A percentile compares a stretch with the other conserved stretches of the same genome.
Evolutionary conservation across 2,329 filamentous ascomycete species (phyloP).

Genomic region (Sclerotinia minor): DNA sequence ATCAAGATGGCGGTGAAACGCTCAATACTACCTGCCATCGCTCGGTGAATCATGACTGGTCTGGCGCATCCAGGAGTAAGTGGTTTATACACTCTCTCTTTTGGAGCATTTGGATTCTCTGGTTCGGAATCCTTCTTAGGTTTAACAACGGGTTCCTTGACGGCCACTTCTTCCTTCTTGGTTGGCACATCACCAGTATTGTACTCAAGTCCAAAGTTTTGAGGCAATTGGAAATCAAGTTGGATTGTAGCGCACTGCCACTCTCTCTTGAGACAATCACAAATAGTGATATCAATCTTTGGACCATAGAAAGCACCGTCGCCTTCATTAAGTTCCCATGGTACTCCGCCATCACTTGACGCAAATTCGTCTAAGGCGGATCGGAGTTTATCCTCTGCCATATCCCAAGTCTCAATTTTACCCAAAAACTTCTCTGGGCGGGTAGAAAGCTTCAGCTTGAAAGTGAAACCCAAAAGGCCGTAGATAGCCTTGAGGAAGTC

Average conservation of each 20-base stretch:
- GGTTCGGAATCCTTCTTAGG: slow-evolving; percentile 46
- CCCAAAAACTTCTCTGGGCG: slow-evolving; percentile 86
- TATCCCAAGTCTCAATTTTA: slow-evolving; percentile 82
- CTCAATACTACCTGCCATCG: slow-evolving; percentile 72
- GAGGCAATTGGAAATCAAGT: slow-evolving; percentile 82
- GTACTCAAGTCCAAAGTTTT: slow-evolving; percentile 86
- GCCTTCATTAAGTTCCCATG: slow-evolving; percentile 90
- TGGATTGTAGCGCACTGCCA: slow-evolving; percentile 94
- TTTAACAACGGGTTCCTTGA: slow-evolving; percentile 43
- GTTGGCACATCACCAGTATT: slow-evolving; percentile 67
- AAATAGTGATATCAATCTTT: slow-evolving; percentile 96
- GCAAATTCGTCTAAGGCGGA: slow-evolving; percentile 78
- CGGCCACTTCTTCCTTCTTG: slow-evolving; percentile 43
- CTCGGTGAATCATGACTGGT: slow-evolving; percentile 85
- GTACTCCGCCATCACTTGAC: slow-evolving; percentile 53
- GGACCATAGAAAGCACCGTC: slow-evolving; percentile 98
- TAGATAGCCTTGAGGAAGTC: slow-evolving; percentile 82
- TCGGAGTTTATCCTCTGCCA: slow-evolving; percentile 78
- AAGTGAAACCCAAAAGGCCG: slow-evolving; percentile 81
- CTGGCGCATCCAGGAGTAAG: slow-evolving; percentile 70
- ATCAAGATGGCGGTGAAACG: slow-evolving; percentile 72
- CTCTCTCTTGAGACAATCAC: slow-evolving; percentile 80
- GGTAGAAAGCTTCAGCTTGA: slow-evolving; percentile 94
- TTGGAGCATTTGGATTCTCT: slow-evolving; percentile 44
- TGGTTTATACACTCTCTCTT: slow-evolving; percentile 49